A percentile compares a stretch with the other conserved stretches of the same genome.
Evolutionary conservation across 257 asterid species (phyloP).

Genomic region (Solanum gandarillasii): DNA sequence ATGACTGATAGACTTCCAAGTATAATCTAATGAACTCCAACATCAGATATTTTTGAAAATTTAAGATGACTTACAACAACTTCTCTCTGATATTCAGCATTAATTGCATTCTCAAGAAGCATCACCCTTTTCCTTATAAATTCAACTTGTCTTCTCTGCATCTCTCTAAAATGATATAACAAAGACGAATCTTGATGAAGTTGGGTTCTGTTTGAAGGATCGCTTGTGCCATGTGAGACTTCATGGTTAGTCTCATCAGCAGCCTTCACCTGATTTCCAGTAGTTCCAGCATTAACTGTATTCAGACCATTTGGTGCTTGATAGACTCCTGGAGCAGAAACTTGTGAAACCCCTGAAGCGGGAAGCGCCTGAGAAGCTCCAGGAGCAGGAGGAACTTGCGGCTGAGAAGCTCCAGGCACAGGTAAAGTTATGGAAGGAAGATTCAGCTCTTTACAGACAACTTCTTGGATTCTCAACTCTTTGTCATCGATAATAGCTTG

Average conservation of each 20-base stretch:
- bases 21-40: neutral
- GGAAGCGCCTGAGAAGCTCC: slow-evolving; percentile 31
- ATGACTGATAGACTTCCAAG: neutral
- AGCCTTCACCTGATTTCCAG: slow-evolving; percentile 33
- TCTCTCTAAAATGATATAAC: slow-evolving; percentile 64
- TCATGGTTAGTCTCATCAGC: slow-evolving; percentile 33
- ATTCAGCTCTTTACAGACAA: slow-evolving; percentile 81
- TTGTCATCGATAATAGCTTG: slow-evolving; percentile 95
- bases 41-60: neutral
- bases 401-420: slow-evolving; percentile 50
- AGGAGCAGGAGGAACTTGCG: slow-evolving; percentile 18
- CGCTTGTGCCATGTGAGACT: slow-evolving; percentile 33
- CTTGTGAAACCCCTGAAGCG: slow-evolving; percentile 25
- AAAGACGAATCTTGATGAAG: slow-evolving; percentile 47
- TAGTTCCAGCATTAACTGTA: slow-evolving; percentile 30
- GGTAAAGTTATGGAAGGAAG: slow-evolving; percentile 56
- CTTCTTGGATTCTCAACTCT: slow-evolving; percentile 75
- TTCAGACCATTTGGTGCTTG: slow-evolving; percentile 35
- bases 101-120: slow-evolving; percentile 79
- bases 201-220: slow-evolving; percentile 49
- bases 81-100: slow-evolving; percentile 55
- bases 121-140: slow-evolving; percentile 88
- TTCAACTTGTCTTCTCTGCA: slow-evolving; percentile 93
- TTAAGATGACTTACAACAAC: slow-evolving; percentile 47
- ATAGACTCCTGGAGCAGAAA: slow-evolving; percentile 22